These are phyloP conservation scores for Bocquillonia castaneifolia DNA, from an alignment of 441 rosid species.

Conservation along the genomic window DNA sequence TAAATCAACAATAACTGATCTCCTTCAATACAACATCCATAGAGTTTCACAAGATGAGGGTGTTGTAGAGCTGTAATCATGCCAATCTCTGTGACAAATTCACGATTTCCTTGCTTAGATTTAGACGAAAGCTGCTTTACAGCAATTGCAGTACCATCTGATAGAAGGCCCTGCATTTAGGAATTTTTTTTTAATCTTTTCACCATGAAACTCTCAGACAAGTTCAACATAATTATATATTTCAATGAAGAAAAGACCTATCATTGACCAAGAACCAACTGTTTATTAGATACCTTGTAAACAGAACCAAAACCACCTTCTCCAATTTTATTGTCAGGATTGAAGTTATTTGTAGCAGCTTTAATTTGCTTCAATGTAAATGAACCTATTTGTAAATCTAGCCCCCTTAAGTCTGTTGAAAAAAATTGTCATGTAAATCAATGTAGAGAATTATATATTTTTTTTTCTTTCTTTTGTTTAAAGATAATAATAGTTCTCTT, in stretches of 20 bases:
- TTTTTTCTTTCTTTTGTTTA: not conserved
- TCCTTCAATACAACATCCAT: conserved; percentile 49
- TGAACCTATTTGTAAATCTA: conserved; percentile 12
- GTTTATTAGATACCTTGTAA: conserved; percentile 7
- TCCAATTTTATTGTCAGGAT: conserved; percentile 19
- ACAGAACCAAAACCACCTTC: conserved; percentile 27
- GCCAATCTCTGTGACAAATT: conserved; percentile 65
- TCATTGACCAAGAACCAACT: not conserved
- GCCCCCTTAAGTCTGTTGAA: conserved; percentile 9
- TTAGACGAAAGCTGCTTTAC: conserved; percentile 73
- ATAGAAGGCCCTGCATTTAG: conserved; percentile 42
- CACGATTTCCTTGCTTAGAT: conserved; percentile 69
- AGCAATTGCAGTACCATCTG: conserved; percentile 53
- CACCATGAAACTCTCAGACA: not conserved
- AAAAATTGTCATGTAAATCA: not conserved
- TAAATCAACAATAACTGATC: conserved; percentile 41
- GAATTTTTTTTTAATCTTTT: too few species aligned
- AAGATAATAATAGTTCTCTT: not conserved
- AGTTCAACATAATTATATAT: not conserved
- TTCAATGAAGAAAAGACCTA: not conserved
- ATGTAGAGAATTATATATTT: not conserved
- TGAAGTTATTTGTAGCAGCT: conserved; percentile 18
- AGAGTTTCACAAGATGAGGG: conserved; percentile 45
- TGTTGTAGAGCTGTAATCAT: conserved; percentile 48
- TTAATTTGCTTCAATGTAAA: conserved; percentile 25